Percentiles rank a stretch among this genome's conserved stretches.
Evolutionary conservation across 2,329 filamentous ascomycete genomes (phyloP).

Genomic region (Colletotrichum sp.): DNA sequence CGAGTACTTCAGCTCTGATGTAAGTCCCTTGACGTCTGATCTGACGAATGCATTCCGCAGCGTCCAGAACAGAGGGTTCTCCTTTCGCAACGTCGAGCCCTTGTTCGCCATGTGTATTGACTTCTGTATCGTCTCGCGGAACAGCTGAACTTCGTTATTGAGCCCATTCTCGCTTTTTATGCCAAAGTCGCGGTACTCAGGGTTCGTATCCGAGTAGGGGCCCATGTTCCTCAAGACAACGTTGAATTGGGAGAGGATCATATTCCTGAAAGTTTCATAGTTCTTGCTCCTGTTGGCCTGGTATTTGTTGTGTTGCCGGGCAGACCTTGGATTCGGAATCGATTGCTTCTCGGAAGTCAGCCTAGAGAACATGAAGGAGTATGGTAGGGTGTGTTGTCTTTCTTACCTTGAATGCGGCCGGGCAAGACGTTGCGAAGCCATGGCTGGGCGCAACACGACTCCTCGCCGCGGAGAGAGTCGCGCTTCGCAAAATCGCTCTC

Average conservation of each 20-base stretch:
- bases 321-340: neutral
- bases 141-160: conserved; percentile 48
- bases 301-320: neutral
- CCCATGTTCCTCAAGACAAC: conserved; percentile 15
- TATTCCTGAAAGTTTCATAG: conserved; percentile 20
- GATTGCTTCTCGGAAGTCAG: neutral
- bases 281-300: neutral
- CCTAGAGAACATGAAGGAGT: neutral
- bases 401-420: conserved; percentile 12
- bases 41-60: conserved; percentile 66
- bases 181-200: conserved; percentile 23
- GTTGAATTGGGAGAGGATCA: conserved; percentile 22
- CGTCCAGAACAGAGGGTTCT: conserved; percentile 62
- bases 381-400: neutral
- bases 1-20: conserved; percentile 66
- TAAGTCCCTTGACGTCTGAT: conserved; percentile 55
- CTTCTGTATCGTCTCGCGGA: conserved; percentile 49
- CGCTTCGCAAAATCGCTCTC: conserved; percentile 14
- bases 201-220: conserved; percentile 14
- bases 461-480: neutral
- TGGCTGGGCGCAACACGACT: conserved; percentile 2
- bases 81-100: conserved; percentile 39
- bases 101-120: conserved; percentile 50
- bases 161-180: conserved; percentile 42
- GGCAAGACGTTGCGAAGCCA: conserved; percentile 18